Base-by-base conservation (phyloP, 2,329 filamentous ascomycete species). In the Ophiostoma triangulosporum region DNA sequence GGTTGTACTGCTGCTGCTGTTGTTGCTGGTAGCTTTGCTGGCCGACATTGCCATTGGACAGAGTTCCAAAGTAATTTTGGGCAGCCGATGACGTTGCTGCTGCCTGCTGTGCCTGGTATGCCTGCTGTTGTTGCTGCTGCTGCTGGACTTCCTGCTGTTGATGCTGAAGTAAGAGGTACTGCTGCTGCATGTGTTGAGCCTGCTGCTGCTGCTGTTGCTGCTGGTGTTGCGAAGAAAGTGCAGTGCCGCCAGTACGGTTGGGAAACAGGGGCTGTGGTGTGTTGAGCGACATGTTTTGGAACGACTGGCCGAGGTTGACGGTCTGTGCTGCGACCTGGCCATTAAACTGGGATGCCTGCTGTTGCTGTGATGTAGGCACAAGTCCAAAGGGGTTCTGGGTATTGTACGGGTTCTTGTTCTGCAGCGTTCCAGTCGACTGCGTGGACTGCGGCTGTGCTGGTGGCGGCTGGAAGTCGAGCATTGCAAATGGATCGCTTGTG, bases 241-340 rank as follows among this genome's bases (percentile, higher is more conserved):
- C 62, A 62, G 73, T 55, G 11, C 78, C 82, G 52, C 84, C 83
- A 3, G 84, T 88, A 50, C 82, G 80, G 62, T 88, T 78, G 0
- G 84, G 83, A 62, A 88, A 88, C 38, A 88, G 69, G 11, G 80
- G 76, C 60, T 80, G 79, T 8, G 68, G 63, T 17, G 63, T 66
- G 24, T 79, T 80, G 2, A 95, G 70, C 35, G 86, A 81, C 67
- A 95, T 75, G 57, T 78, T 81, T 63, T 90, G 83, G 62, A 95
- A 86, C 1, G 85, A 80, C 60, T 85, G 79, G 58, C 81, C 80
- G 17, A 89, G 66, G 11, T 64, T 64, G 24, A 52, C 7, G 1
- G n/a, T 68, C 57, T 48, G 3, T 33, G 46, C 26, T 51, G 27
- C 7, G 20, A 14, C 11, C 20, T 43, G 38, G 11, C 38, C 20